Base-by-base conservation (phyloP, 495 filamentous ascomycete genomes). In the Daldinia caldariorum region DNA sequence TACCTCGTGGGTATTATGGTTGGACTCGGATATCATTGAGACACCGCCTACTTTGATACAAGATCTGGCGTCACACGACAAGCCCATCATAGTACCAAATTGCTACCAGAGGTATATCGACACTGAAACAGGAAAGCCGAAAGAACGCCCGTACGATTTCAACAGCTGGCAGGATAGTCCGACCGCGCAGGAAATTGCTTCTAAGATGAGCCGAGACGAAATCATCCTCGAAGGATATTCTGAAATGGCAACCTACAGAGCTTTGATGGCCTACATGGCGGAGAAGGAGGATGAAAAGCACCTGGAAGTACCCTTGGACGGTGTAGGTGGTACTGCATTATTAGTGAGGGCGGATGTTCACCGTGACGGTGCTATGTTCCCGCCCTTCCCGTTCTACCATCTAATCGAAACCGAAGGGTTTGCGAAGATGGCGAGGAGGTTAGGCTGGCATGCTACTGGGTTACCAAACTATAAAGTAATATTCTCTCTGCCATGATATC, bases 331-430 rank as follows among this genome's bases (percentile, higher is more conserved):
- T 5, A 97, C 95, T 1, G 92, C 94, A 6, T 83, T 99, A 61
- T 80, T 99, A 79, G 95, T 99, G 14, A 97, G 97, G 82, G 95
- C 96, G 0, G 96, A 98, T 61, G 95, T 99, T 7, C 95, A 99
- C 74, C 87, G 95, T 13, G 96, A 99, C 77, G 95, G 95, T 4
- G 95, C 96, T 61, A 99, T 99, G 95, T 99, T 99, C 79, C 95
- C 95, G 16, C 87, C 95, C 0, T 99, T 99, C 78, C 80, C 94
- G 3, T 99, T 99, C 76, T 99, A 96, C 75, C 92, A 98, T 79
- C 80, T 99, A 31, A 94, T 99, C 68, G 95, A 99, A 82, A 98
- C 96, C 5, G 95, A 99, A 77, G 95, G 95, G 0, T 99, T 99
- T 74, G 94, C 96, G 13, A 97, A 94, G 81, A 99, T 99, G 95